Percentiles rank a stretch among this genome's conserved stretches.
These are phyloP conservation scores for Podospora bellae-mahoneyi DNA, from an alignment of 495 filamentous ascomycete genomes.

Conservation along the genomic window DNA sequence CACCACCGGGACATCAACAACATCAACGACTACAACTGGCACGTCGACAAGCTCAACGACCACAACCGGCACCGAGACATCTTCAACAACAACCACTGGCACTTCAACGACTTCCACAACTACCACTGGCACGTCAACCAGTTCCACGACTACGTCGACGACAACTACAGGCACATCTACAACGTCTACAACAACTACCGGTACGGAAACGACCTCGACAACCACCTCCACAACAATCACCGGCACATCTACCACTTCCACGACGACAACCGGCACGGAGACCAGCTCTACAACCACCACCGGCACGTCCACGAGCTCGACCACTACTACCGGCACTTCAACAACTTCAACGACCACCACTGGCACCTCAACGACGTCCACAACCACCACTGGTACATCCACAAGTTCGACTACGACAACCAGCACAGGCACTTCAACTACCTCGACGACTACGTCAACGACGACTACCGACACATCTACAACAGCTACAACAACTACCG, in stretches of 20 bases:
- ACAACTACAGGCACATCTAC: neutral
- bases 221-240: slow-evolving; percentile 1
- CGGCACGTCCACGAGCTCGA: neutral
- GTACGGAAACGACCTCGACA: neutral
- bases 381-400: neutral
- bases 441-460: neutral
- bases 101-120: neutral
- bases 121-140: neutral
- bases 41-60: neutral
- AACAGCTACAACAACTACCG: neutral
- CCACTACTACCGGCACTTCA: neutral
- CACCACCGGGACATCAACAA: neutral
- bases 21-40: neutral
- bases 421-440: neutral
- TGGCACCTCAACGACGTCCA: neutral
- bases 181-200: neutral
- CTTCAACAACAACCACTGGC: neutral
- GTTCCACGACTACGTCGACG: neutral
- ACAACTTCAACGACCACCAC: slow-evolving; percentile 4
- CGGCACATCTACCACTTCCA: neutral
- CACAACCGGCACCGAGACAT: neutral
- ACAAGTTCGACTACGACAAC: neutral
- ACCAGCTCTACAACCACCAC: neutral
- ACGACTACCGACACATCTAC: neutral
- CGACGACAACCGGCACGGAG: neutral